Conservation (phyloP, 768 basidiomycete genomes). For the Cyclocybe cylindracea region DNA sequence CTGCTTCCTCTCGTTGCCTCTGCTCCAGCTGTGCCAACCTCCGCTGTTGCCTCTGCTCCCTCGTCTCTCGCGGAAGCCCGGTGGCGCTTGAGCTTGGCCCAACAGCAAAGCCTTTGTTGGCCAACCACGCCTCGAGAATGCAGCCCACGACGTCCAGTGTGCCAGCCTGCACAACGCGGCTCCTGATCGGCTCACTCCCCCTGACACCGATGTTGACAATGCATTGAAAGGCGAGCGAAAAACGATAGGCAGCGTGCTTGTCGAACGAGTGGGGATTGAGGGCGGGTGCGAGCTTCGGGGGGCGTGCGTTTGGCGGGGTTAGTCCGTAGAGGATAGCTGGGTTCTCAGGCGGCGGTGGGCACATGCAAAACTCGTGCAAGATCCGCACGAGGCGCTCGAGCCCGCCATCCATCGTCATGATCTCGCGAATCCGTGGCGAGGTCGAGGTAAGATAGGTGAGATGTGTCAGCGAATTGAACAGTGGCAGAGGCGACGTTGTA, state of each 20-base stretch:
- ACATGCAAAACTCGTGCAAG: conserved; percentile 84
- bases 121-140: conserved; percentile 91
- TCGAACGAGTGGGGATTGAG: conserved; percentile 73
- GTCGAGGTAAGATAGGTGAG: conserved; percentile 96
- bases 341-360: conserved; percentile 80
- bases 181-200: conserved; percentile 89
- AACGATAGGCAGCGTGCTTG: conserved; percentile 84
- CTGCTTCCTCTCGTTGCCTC: conserved; percentile 62
- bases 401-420: conserved; percentile 97
- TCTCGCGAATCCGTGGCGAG: conserved; percentile 96
- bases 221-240: conserved; percentile 93
- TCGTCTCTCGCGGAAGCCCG: conserved; percentile 70
- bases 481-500: conserved; percentile 46
- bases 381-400: conserved; percentile 94
- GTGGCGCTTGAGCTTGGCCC: conserved; percentile 79
- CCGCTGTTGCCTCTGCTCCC: conserved; percentile 70
- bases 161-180: conserved; percentile 92
- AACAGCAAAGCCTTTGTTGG: conserved; percentile 84
- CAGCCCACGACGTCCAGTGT: conserved; percentile 92
- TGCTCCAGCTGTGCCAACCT: conserved; percentile 55
- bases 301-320: conserved; percentile 59
- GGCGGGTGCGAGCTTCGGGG: conserved; percentile 55
- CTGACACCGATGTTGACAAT: conserved; percentile 97
- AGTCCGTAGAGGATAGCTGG: conserved; percentile 78
- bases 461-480: conserved; percentile 63